phyloP scores from a whole-genome alignment of 169 alveolate species.

The Toxoplasma gondii region DNA sequence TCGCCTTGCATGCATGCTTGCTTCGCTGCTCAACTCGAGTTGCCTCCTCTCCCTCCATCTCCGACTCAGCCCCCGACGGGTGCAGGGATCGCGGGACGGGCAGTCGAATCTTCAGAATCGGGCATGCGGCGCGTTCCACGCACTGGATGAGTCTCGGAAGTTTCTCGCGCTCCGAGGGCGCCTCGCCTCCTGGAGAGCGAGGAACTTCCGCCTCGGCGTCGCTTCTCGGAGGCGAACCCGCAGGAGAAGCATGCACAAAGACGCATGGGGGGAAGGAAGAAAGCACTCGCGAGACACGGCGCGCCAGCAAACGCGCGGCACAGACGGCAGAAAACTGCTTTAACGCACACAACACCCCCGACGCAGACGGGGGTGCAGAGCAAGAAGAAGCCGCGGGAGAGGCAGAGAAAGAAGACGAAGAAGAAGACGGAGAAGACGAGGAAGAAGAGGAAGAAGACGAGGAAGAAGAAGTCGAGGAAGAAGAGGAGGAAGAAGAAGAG shows the following conservation, averaged over 20 bases:
- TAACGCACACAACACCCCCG: not conserved
- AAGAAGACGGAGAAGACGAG: too few species aligned
- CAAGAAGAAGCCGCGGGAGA: not conserved
- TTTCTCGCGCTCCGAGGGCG: not conserved
- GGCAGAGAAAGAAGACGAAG: not conserved
- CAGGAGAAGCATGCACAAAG: not conserved
- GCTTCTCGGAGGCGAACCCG: too few species aligned
- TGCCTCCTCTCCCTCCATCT: slow-evolving; percentile 13
- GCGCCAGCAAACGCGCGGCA: not conserved
- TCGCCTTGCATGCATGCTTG: not conserved
- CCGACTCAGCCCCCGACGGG: slow-evolving; percentile 53
- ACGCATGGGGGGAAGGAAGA: not conserved
- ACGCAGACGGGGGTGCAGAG: not conserved
- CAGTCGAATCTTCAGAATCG: not conserved
- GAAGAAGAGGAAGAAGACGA: not conserved
- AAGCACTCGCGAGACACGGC: not conserved
- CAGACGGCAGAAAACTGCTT: not conserved
- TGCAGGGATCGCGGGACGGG: not conserved
- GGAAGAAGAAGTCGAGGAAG: not conserved
- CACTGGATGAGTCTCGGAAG: not conserved
- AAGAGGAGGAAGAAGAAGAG: not conserved
- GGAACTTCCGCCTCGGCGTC: not conserved
- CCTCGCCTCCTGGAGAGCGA: not conserved
- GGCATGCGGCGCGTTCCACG: not conserved
- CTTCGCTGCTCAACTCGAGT: not conserved